Base-by-base conservation (phyloP, 2,329 filamentous ascomycete species). In the Blumeria hordei region DNA sequence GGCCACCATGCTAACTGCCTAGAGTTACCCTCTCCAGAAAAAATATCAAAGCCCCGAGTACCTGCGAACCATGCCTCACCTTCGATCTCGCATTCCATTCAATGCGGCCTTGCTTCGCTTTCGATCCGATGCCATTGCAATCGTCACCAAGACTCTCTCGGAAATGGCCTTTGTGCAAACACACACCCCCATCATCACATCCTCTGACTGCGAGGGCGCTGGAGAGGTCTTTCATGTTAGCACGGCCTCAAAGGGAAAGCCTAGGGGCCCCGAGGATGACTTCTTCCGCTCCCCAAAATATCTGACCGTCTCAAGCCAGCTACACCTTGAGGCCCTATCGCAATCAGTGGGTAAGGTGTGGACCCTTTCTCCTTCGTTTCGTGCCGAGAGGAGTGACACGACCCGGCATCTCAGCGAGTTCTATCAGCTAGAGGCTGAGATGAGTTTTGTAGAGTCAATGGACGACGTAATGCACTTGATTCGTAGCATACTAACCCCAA, bases 401-500 rank as follows among this genome's bases (percentile, higher is more conserved):
- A 81, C 88, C 6, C 80, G 92, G 33, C 92, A 98, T 68, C 72
- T 98, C 58, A 94, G 87, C 70, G 92, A 98, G 65, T 96, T 98
- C 64, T 96, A 96, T 69, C 96, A 98, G 92, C 76, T 98, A 2
- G 92, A 98, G 68, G 88, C 82, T 14, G 92, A 98, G 67, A 72
- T 88, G 65, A 82, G 80, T 63, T 94, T 94, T 66, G 76, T 82
- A 44, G 74, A 84, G 50, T 71, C 79, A 59, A 72, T 94, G 60
- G 70, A 75, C 34, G 71, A 75, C 32, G 56, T 98, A 61, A 92
- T 94, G 76, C 72, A 81, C 56, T 67, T 90, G n/a, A 74, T 75
- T 3, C 68, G 67, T 6, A 69, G 71, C 16, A 63, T 80, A 16
- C 55, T 64, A 10, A 49, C 60, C 16, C 12, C 56, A 18, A 45